These are phyloP conservation scores for Komagataella ulmi DNA, from an alignment of 805 yeast genomes.

Conservation along the genomic window DNA sequence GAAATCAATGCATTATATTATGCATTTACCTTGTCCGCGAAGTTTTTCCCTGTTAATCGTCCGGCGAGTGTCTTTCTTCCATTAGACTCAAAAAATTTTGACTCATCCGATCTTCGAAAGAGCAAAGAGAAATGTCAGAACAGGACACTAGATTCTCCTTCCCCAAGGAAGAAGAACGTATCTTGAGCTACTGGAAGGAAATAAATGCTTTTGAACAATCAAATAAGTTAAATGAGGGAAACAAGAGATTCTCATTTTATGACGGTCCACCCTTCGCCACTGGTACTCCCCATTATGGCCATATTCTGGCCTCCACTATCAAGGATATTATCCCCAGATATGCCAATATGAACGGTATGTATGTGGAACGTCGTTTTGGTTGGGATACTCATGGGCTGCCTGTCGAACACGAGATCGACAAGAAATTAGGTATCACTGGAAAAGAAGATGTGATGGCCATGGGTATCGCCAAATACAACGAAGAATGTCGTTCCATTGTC, in stretches of 20 bases:
- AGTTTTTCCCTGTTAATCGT: not conserved
- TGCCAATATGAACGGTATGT: conserved; percentile 94
- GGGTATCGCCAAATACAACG: conserved; percentile 92
- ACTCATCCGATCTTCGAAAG: not conserved
- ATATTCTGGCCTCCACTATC: conserved; percentile 89
- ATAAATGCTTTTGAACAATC: conserved; percentile 90
- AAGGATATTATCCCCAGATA: conserved; percentile 96
- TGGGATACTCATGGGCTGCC: conserved; percentile 99
- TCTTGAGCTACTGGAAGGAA: conserved; percentile 74
- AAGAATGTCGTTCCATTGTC: conserved; percentile 91
- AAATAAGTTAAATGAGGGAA: conserved; percentile 68
- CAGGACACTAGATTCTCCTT: conserved; percentile 41
- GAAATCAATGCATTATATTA: not conserved
- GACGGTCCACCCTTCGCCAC: conserved; percentile 99
- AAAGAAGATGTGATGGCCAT: conserved; percentile 88
- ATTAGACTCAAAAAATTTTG: not conserved
- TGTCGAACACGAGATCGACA: conserved; percentile 97
- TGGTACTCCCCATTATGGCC: conserved; percentile 99
- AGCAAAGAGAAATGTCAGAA: conserved; percentile 14
- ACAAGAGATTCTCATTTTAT: conserved; percentile 82
- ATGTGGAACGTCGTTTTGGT: conserved; percentile 95
- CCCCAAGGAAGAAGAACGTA: conserved; percentile 81
- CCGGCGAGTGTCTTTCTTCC: not conserved
- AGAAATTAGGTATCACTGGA: conserved; percentile 84
- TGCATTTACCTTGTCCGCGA: not conserved